A percentile compares a stretch with the other conserved stretches of the same genome.
Evolutionary conservation across 2,329 filamentous ascomycete genomes (phyloP).

Genomic region (Ascochyta koolunga): DNA sequence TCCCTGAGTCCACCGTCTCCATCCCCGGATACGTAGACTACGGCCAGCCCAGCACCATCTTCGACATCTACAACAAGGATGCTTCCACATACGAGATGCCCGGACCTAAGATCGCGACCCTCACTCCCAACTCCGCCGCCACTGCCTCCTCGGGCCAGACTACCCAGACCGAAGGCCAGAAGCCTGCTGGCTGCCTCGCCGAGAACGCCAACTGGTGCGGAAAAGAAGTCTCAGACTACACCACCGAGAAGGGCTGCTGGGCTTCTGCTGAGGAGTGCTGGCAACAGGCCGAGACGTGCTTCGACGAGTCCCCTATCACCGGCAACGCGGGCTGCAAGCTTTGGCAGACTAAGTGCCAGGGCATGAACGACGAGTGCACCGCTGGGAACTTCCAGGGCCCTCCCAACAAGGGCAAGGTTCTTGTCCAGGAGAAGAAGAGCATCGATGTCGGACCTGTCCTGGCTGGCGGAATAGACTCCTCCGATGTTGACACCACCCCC

Average conservation of each 20-base stretch:
- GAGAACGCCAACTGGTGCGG: slow-evolving; percentile 78
- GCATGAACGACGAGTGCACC: slow-evolving; percentile 50
- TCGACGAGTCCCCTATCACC: slow-evolving; percentile 62
- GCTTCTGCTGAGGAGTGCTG: slow-evolving; percentile 55
- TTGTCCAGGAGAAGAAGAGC: slow-evolving; percentile 40
- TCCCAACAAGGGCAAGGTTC: slow-evolving; percentile 50
- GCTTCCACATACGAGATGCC: slow-evolving; percentile 58
- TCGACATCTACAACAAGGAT: slow-evolving; percentile 65
- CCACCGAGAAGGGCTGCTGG: slow-evolving; percentile 65
- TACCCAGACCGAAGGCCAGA: slow-evolving; percentile 56
- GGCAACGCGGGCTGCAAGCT: slow-evolving; percentile 65
- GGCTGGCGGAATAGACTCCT: slow-evolving; percentile 7
- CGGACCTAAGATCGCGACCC: slow-evolving; percentile 62
- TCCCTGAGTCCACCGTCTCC: slow-evolving; percentile 60
- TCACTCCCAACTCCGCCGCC: slow-evolving; percentile 36
- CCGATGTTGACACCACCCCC: slow-evolving; percentile 19
- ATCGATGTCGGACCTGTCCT: slow-evolving; percentile 42
- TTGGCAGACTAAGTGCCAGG: slow-evolving; percentile 68
- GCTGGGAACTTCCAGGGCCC: slow-evolving; percentile 52
- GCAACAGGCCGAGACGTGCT: slow-evolving; percentile 66
- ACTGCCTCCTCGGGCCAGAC: slow-evolving; percentile 17
- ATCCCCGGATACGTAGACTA: slow-evolving; percentile 71
- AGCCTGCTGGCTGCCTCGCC: slow-evolving; percentile 63
- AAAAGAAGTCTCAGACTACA: slow-evolving; percentile 64
- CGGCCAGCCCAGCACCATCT: slow-evolving; percentile 63